Evolutionary conservation across 2,329 filamentous ascomycete genomes (phyloP), one percentile per base, ranked within the genome.

Genomic region (Daldinia sp.): DNA sequence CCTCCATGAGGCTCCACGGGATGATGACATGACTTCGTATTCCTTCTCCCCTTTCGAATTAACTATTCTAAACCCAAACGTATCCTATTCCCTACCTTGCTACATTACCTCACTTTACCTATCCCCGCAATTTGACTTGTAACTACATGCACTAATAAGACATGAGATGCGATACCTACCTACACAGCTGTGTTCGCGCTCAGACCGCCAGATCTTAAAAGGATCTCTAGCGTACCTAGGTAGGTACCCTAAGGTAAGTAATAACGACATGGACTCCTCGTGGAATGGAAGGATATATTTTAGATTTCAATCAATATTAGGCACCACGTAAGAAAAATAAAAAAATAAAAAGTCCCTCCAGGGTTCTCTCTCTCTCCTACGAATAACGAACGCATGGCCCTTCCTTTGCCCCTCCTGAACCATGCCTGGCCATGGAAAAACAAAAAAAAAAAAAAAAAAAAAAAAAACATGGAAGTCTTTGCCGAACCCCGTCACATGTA

Each of bases 401-500:
- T 18, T 35, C 33, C 10, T 7, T 9, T 50, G 46, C 46, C 46
- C 46, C 46, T 51, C 46, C 46, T 51, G 33, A 51, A 51, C 46
- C 46, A 26, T 51, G 46, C 46, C 41, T 26, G 15, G 26, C 46
- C 26, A 18, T 33, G 15, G 4, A 33, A 15, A 33, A 20, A 20
- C 1, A 42, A 6, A n/a, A 1, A 37, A 13, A 13, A 37, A 1
- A 37, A 13, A 37, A 4, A n/a, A n/a, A n/a, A n/a, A n/a, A n/a
- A n/a, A n/a, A n/a, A n/a, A n/a, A 37, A 37, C 35, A 7, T 37
- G 35, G 18, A 4, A 48, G 23, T 28, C 23, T 48, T 48, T 48
- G 23, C 44, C 60, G 55, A 51, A 55, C 63, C 63, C 57, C 63
- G 67, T 58, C 67, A 58, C 63, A 57, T 37, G 55, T 48, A 54